Evolutionary conservation across 805 yeast genomes (phyloP).

Genomic region (Saccharomycodes ludwigii): DNA sequence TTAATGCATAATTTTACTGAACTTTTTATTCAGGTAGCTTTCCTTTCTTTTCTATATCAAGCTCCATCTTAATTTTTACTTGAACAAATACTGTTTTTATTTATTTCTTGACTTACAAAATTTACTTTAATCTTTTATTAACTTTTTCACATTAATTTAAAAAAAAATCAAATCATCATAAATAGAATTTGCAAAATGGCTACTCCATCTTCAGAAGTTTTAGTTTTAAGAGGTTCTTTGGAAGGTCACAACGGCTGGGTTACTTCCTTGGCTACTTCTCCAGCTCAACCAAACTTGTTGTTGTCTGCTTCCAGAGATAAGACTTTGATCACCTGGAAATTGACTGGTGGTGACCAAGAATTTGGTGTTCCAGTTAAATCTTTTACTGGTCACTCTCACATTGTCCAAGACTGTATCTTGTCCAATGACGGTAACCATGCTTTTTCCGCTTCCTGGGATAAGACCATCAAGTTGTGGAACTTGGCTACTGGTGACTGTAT

Average conservation of each 20-base stretch:
- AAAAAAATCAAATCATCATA: not conserved
- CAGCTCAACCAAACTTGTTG: slow-evolving; percentile 94
- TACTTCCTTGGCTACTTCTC: slow-evolving; percentile 95
- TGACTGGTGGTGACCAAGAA: slow-evolving; percentile 90
- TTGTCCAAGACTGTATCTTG: slow-evolving; percentile 94
- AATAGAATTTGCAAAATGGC: not conserved
- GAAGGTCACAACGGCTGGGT: slow-evolving; percentile 98
- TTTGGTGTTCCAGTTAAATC: slow-evolving; percentile 98
- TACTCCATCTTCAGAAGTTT: slow-evolving; percentile 79
- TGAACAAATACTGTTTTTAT: not conserved
- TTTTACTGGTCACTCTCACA: slow-evolving; percentile 97
- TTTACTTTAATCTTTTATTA: not conserved
- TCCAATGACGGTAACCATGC: slow-evolving; percentile 97
- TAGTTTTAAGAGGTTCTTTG: slow-evolving; percentile 99
- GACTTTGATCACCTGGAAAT: slow-evolving; percentile 96
- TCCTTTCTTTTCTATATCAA: too few relatives aligned
- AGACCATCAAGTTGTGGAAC: slow-evolving; percentile 98
- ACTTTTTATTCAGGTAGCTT: slow-evolving; percentile 1
- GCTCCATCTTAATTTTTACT: not conserved
- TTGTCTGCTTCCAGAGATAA: slow-evolving; percentile 98
- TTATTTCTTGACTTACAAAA: not conserved
- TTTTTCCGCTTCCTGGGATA: slow-evolving; percentile 98
- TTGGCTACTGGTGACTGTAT: slow-evolving; percentile 86
- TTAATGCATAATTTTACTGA: too few relatives aligned
- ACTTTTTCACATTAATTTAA: not conserved